Conservation (phyloP, 257 asterid genomes). For the Nemophila menziesii region DNA sequence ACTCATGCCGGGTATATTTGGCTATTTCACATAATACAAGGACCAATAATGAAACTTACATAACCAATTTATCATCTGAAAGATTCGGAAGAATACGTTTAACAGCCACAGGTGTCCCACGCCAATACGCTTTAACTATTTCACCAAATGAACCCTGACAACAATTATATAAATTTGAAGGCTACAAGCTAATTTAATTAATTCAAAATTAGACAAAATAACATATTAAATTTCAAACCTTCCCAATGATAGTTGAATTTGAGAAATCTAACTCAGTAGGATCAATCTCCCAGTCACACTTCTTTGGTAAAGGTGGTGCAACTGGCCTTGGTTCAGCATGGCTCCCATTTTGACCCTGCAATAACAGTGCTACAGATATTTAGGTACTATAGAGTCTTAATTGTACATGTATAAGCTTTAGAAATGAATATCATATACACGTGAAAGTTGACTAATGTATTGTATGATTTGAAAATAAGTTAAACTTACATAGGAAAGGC, state of each 20-base stretch:
- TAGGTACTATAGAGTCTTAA: too few species aligned
- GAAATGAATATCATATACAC: too few species aligned
- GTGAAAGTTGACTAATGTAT: not conserved
- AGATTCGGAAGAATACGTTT: constrained; percentile 71
- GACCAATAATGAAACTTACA: constrained; percentile 23
- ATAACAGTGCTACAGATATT: constrained; percentile 1
- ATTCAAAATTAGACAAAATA: not conserved
- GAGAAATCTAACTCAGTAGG: constrained; percentile 65
- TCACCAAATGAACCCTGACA: constrained; percentile 72
- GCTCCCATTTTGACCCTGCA: constrained; percentile 76
- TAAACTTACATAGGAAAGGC: constrained; percentile 19
- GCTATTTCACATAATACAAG: not conserved
- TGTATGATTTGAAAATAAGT: too few species aligned
- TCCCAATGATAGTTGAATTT: constrained; percentile 43
- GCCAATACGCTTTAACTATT: constrained; percentile 61
- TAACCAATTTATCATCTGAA: constrained; percentile 62
- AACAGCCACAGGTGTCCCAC: constrained; percentile 71
- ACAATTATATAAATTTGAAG: constrained; percentile 6
- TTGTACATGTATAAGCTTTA: too few species aligned
- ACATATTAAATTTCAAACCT: constrained; percentile 26
- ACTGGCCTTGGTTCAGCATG: constrained; percentile 75
- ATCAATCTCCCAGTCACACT: constrained; percentile 84
- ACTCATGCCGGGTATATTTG: too few species aligned
- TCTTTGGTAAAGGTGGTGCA: constrained; percentile 63
- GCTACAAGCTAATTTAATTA: not conserved